Evolutionary conservation across 148 eudicot species (phyloP).

Genomic region (Amaranthus palmeri): DNA sequence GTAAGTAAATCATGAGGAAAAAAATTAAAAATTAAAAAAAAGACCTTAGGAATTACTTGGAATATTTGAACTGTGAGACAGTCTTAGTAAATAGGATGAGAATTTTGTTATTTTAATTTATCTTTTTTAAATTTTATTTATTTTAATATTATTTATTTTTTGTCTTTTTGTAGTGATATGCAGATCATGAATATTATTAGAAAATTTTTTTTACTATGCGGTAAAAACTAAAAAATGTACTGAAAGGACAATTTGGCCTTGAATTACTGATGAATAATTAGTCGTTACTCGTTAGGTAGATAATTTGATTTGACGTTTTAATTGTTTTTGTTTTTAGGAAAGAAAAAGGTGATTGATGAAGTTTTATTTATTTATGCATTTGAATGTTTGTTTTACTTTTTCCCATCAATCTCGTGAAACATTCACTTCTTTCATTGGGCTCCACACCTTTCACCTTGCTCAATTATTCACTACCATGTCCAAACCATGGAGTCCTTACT

Average conservation of each 20-base stretch:
- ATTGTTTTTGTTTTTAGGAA: constrained; percentile 6
- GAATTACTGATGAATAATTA: constrained; percentile 11
- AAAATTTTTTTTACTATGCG: background rate
- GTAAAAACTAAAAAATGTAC: background rate
- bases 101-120: too few species aligned
- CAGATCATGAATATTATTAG: too few species aligned
- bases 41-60: too few species aligned
- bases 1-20: too few species aligned
- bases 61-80: too few species aligned
- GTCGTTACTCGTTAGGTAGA: background rate
- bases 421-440: constrained; percentile 2
- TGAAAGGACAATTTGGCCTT: constrained; percentile 57
- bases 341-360: constrained; percentile 17
- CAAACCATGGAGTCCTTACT: too few species aligned
- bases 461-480: background rate
- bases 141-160: too few species aligned
- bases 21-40: too few species aligned
- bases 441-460: background rate
- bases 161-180: too few species aligned
- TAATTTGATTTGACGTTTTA: background rate
- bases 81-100: too few species aligned
- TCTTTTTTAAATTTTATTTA: too few species aligned
- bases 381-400: background rate
- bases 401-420: constrained; percentile 21
- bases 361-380: too few species aligned